These are phyloP conservation scores for Tuber borchii DNA, from an alignment of 495 filamentous ascomycete genomes.

Conservation along the genomic window DNA sequence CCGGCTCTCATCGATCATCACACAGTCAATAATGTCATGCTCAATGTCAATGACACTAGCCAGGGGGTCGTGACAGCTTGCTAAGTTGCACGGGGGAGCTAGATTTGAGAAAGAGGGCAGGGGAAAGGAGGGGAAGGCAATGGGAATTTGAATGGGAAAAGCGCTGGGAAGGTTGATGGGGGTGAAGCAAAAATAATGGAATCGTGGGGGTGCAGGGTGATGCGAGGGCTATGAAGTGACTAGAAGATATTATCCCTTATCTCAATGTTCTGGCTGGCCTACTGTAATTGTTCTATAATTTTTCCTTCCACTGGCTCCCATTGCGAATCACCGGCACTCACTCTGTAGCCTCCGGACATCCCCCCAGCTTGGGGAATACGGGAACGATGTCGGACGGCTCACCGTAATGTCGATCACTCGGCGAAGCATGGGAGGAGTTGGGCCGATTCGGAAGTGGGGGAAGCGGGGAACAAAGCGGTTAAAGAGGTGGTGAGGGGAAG, in stretches of 20 bases:
- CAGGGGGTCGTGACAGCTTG: neutral
- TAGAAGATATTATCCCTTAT: slow-evolving; percentile 5
- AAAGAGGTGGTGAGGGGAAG: too few relatives aligned
- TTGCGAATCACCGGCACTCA: too few relatives aligned
- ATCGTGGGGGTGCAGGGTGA: neutral
- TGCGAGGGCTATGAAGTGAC: slow-evolving; percentile 3
- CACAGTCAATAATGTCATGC: neutral
- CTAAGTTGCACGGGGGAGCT: neutral
- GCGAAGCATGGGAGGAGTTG: too few relatives aligned
- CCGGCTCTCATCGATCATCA: neutral
- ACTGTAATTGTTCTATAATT: neutral
- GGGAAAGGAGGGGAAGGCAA: neutral
- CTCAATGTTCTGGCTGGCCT: neutral
- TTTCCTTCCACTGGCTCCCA: neutral
- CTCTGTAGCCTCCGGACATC: too few relatives aligned
- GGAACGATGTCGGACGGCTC: too few relatives aligned
- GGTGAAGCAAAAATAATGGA: neutral
- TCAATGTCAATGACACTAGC: neutral
- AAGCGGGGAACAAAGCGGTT: too few relatives aligned
- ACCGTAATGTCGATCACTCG: too few relatives aligned
- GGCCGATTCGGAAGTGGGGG: too few relatives aligned
- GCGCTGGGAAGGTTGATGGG: neutral
- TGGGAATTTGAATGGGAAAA: neutral
- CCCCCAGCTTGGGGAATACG: too few relatives aligned
- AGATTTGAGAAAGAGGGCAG: neutral